A percentile compares a stretch with the other conserved stretches of the same genome.
Conservation (phyloP, 306 rosid species). For the Trifolium subterraneum region DNA sequence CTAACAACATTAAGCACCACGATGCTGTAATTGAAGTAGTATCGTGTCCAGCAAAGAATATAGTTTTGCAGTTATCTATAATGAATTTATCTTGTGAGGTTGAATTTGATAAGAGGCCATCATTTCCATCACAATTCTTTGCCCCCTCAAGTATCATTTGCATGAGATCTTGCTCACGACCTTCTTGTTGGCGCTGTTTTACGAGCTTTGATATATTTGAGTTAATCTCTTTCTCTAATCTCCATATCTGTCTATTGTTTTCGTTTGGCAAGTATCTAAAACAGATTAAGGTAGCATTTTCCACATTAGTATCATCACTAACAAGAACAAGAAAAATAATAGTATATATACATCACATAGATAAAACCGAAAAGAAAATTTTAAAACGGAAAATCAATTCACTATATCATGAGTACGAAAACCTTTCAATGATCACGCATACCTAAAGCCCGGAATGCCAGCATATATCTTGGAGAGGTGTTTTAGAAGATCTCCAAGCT, state of each 20-base stretch:
- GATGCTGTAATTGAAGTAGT: conserved; percentile 49
- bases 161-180: conserved; percentile 61
- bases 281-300: not conserved
- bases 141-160: conserved; percentile 74
- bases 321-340: conserved; percentile 4
- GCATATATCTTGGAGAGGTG: conserved; percentile 42
- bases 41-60: conserved; percentile 58
- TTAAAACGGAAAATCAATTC: not conserved
- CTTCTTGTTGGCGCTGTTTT: conserved; percentile 45
- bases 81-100: conserved; percentile 46
- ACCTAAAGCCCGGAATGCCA: conserved; percentile 74
- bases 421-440: not conserved
- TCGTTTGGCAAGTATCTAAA: conserved; percentile 54
- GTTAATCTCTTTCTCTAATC: conserved; percentile 61
- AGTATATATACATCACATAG: not conserved
- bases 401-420: not conserved
- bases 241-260: conserved; percentile 63
- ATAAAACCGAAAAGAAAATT: not conserved
- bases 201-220: conserved; percentile 51
- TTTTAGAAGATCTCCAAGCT: conserved; percentile 64
- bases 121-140: conserved; percentile 29
- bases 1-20: conserved; percentile 57
- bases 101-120: conserved; percentile 21
- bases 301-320: conserved; percentile 8
- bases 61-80: conserved; percentile 59